Base-by-base conservation (phyloP, 225 moss, liverwort and hornwort species). In the Pseudoscleropodium purum region DNA sequence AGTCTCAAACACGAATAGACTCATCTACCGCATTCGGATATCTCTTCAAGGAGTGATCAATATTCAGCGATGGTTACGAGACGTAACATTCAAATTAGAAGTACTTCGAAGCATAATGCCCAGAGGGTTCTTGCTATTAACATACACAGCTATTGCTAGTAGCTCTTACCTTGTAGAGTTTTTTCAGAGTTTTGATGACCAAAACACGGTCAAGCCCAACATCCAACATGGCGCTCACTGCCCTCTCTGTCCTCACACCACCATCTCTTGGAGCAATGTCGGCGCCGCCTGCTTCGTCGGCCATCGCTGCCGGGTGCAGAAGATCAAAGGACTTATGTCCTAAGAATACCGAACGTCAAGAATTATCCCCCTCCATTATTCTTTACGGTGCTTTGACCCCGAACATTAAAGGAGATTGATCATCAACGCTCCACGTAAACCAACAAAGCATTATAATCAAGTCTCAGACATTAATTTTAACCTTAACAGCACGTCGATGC, bases 201-300 rank as follows among this genome's bases (percentile, higher is more conserved):
- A 92, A 56, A 57, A 43, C 84, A 65, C 92, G 92, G 52, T 92
- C 89, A 19, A 95, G 72, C 49, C 92, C 92, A 43, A 93, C 84
- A 64, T 41, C 63, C 52, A 70, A 37, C 92, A 95, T 92, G 85
- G 92, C 95, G 69, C 64, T 75, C 75, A 93, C 90, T 83, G 93
- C 93, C 86, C 74, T 92, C 88, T 95, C 91, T 30, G 93, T 92
- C 91, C 88, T 92, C 63, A 79, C 88, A 62, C 85, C 87, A 51
- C 91, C 93, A 34, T 92, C 91, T 83, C 86, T 86, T 51, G 92
- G 92, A 77, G 91, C 87, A 68, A 81, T 75, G 56, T 88, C 91
- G 69, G 62, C 73, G 43, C 41, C 89, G 39, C 43, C 85, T 78
- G 77, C 88, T 88, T 91, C 91, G 72, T 88, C 88, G 27, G 88